These are phyloP conservation scores for Gracilaria caudata DNA, from an alignment of 23 red algal genomes.

Conservation along the genomic window DNA sequence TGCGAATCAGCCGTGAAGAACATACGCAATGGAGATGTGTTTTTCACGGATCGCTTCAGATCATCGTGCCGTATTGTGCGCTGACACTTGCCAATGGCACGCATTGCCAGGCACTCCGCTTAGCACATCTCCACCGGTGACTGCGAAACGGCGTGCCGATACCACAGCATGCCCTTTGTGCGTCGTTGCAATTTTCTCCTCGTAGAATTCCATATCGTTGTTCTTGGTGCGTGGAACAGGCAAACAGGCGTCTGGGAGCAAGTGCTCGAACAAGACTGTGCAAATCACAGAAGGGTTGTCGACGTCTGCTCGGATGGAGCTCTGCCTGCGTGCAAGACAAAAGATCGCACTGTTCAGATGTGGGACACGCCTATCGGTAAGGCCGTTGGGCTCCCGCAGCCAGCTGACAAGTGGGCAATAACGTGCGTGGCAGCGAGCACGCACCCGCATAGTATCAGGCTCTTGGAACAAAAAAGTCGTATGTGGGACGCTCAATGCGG, in stretches of 20 bases:
- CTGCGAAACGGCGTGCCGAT: too few species aligned
- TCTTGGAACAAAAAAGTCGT: neutral
- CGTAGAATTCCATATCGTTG: too few species aligned
- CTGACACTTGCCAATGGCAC: neutral
- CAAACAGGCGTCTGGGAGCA: neutral
- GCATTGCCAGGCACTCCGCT: too few species aligned
- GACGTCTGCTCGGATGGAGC: constrained; percentile 1
- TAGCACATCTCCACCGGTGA: too few species aligned
- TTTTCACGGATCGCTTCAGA: neutral
- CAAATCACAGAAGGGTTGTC: neutral
- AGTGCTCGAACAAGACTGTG: neutral
- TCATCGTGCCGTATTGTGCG: constrained; percentile 12
- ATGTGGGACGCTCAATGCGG: neutral
- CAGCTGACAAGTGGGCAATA: neutral
- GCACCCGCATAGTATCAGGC: constrained; percentile 6
- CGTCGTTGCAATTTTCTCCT: too few species aligned
- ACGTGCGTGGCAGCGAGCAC: constrained; percentile 1
- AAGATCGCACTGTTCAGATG: neutral
- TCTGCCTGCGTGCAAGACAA: neutral
- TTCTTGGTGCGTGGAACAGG: neutral
- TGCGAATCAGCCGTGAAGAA: neutral
- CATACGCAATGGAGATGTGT: neutral
- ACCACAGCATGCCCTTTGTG: too few species aligned
- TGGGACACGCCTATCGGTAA: constrained; percentile 7
- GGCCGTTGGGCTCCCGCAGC: neutral